A percentile compares a stretch with the other conserved stretches of the same genome.
phyloP scores from a whole-genome alignment of 306 rosid genomes.

The Notholithocarpus densiflorus region DNA sequence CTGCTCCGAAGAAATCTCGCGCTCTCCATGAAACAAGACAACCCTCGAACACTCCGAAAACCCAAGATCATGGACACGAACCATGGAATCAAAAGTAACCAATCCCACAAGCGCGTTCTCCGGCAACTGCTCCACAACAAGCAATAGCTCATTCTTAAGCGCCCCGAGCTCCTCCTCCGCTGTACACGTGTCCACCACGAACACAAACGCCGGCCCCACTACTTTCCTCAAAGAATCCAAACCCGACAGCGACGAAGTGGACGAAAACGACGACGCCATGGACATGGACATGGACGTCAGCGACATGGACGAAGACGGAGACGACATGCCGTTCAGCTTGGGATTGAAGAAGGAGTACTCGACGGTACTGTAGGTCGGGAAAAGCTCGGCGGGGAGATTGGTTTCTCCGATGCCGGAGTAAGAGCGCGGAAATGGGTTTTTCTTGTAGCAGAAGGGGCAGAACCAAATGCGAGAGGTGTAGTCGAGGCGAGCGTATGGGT shows the following conservation, averaged over 20 bases:
- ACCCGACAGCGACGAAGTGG: conserved; percentile 24
- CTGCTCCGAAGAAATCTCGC: conserved; percentile 63
- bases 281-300: conserved; percentile 42
- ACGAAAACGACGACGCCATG: conserved; percentile 22
- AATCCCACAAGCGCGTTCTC: conserved; percentile 59
- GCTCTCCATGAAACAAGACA: conserved; percentile 51
- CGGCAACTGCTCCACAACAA: conserved; percentile 56
- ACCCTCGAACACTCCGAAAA: conserved; percentile 59
- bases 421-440: conserved; percentile 68
- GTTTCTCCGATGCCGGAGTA: conserved; percentile 66
- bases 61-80: conserved; percentile 60
- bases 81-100: conserved; percentile 78
- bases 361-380: conserved; percentile 81
- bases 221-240: conserved; percentile 38
- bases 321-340: not conserved
- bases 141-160: conserved; percentile 63
- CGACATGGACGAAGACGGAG: not conserved
- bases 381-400: conserved; percentile 89
- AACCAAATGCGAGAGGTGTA: conserved; percentile 81
- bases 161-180: conserved; percentile 51
- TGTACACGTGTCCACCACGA: conserved; percentile 58
- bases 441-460: conserved; percentile 71
- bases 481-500: conserved; percentile 89
- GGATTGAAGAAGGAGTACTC: conserved; percentile 48
- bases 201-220: conserved; percentile 52